A percentile compares a stretch with the other conserved stretches of the same genome.
Conservation (phyloP, 2,329 filamentous ascomycete genomes). For the Diaporthe caulivora region DNA sequence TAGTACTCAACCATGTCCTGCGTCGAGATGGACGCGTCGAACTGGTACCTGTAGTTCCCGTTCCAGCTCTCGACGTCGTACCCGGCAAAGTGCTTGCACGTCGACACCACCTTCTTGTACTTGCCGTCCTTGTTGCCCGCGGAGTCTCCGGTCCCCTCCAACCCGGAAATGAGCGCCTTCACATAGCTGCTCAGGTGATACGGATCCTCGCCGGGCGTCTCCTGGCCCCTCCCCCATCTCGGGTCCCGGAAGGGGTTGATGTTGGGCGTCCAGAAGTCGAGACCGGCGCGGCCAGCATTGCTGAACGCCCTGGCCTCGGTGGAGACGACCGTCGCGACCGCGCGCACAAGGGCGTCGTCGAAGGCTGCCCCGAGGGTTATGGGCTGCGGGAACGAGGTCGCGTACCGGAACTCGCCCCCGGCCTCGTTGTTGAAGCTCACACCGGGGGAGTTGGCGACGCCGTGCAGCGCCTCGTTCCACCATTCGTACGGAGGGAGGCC, state of each 20-base stretch:
- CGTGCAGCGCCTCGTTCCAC: constrained; percentile 74
- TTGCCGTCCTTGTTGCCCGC: constrained; percentile 1
- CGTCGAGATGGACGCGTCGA: constrained; percentile 49
- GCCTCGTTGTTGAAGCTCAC: constrained; percentile 51
- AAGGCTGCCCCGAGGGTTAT: constrained; percentile 74
- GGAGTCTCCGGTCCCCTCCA: constrained; percentile 43
- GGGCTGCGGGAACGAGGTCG: constrained; percentile 75
- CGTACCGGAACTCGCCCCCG: constrained; percentile 66
- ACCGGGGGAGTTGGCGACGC: constrained; percentile 66
- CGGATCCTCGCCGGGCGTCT: constrained; percentile 60
- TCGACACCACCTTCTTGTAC: constrained; percentile 59
- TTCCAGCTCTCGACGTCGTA: constrained; percentile 63
- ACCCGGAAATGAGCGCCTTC: constrained; percentile 43
- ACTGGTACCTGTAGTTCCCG: constrained; percentile 44
- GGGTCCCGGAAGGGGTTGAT: constrained; percentile 76
- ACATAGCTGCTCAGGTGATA: constrained; percentile 45
- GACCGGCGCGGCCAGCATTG: constrained; percentile 67
- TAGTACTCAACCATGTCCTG: constrained; percentile 79
- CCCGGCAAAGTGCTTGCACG: constrained; percentile 71
- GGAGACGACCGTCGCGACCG: constrained; percentile 61
- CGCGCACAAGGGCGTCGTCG: constrained; percentile 70
- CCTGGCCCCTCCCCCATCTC: constrained; percentile 71
- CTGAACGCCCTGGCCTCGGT: constrained; percentile 76
- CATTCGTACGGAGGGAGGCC: constrained; percentile 71
- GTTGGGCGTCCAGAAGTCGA: constrained; percentile 76